Evolutionary conservation across 83 land plant genomes (phyloP).

Genomic region (Picea engelmannii): DNA sequence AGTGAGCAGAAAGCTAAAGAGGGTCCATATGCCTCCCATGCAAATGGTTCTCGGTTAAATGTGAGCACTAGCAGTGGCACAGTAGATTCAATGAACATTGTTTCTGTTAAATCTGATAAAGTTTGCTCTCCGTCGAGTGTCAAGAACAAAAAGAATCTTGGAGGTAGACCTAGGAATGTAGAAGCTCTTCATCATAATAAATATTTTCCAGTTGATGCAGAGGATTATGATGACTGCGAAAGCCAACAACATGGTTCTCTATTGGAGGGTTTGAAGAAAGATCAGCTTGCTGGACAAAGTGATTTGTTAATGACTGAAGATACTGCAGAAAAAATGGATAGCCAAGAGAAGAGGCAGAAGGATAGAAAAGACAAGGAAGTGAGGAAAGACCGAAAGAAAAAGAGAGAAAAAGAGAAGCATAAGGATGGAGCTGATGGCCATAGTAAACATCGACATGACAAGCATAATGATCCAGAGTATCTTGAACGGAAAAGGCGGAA

Average conservation of each 20-base stretch:
- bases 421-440: too few species aligned
- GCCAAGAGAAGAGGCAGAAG: too few species aligned
- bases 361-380: too few species aligned
- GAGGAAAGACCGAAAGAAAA: too few species aligned
- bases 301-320: neutral
- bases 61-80: conserved; percentile 43
- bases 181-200: neutral
- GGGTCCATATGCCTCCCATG: conserved; percentile 36
- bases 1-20: conserved; percentile 28
- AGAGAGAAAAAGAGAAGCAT: too few species aligned
- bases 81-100: conserved; percentile 47
- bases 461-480: too few species aligned
- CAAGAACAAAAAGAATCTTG: conserved; percentile 9
- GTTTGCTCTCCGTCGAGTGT: conserved; percentile 13
- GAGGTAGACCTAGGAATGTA: conserved; percentile 4
- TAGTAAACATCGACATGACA: too few species aligned
- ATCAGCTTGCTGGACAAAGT: conserved; percentile 10
- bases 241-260: conserved; percentile 3
- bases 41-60: conserved; percentile 32
- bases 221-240: neutral
- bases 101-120: neutral
- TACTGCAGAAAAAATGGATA: neutral
- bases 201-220: neutral
- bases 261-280: neutral
- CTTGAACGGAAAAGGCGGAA: too few species aligned